Evolutionary conservation across 768 basidiomycete genomes (phyloP).

Genomic region (Lentinula aciculospora): DNA sequence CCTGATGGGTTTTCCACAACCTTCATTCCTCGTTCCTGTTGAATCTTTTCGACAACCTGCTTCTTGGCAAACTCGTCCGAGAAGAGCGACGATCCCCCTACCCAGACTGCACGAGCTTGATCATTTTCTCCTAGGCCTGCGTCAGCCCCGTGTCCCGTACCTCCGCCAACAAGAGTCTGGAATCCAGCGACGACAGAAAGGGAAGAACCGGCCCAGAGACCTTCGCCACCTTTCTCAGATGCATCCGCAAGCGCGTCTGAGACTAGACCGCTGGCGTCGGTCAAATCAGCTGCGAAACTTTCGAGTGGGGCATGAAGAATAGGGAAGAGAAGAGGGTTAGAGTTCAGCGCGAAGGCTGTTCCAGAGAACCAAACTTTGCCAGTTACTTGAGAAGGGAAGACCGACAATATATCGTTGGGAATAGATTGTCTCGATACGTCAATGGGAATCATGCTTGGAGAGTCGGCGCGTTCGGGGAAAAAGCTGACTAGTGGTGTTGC

Average conservation of each 20-base stretch:
- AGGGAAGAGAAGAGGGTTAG: slow-evolving; percentile 77
- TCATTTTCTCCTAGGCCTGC: background rate
- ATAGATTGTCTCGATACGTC: slow-evolving; percentile 38
- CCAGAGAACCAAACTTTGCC: slow-evolving; percentile 77
- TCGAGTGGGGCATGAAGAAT: slow-evolving; percentile 73
- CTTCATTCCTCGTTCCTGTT: slow-evolving; percentile 22
- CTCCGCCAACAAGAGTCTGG: slow-evolving; percentile 65
- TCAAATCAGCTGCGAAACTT: slow-evolving; percentile 64
- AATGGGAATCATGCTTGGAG: slow-evolving; percentile 62
- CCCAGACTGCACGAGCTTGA: slow-evolving; percentile 65
- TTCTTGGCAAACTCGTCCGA: slow-evolving; percentile 70
- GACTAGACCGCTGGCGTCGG: slow-evolving; percentile 41
- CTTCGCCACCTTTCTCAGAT: slow-evolving; percentile 69
- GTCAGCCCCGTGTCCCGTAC: background rate
- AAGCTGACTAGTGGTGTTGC: slow-evolving; percentile 82
- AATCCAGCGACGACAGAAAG: slow-evolving; percentile 83
- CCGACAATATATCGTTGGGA: slow-evolving; percentile 18
- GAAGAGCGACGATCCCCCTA: slow-evolving; percentile 78
- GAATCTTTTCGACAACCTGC: slow-evolving; percentile 18
- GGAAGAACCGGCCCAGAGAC: slow-evolving; percentile 76
- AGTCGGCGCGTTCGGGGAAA: slow-evolving; percentile 69
- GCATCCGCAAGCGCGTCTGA: slow-evolving; percentile 67
- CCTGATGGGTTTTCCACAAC: slow-evolving; percentile 51
- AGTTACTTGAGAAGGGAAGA: slow-evolving; percentile 28
- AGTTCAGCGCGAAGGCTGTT: slow-evolving; percentile 55